Conservation (phyloP, 1,284 basidiomycete genomes). For the Cutaneotrichosporon daszewskae region DNA sequence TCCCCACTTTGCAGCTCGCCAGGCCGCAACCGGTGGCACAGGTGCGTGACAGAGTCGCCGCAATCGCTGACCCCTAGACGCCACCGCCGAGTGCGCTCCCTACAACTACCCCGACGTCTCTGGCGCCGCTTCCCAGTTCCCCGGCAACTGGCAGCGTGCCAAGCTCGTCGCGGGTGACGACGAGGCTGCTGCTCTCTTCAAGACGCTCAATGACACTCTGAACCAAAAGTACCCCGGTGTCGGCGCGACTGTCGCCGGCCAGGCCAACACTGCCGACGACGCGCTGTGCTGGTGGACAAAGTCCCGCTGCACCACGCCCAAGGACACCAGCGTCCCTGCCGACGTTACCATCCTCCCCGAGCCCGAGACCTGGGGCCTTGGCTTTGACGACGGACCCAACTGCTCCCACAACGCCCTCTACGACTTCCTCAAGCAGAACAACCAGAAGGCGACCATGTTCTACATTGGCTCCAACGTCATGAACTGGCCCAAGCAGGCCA, state of each 20-base stretch:
- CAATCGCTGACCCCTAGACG: conserved; percentile 6
- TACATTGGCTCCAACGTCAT: conserved; percentile 53
- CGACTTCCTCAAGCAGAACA: conserved; percentile 49
- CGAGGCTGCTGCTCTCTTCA: conserved; percentile 39
- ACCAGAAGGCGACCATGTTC: conserved; percentile 53
- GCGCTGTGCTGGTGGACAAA: conserved; percentile 45
- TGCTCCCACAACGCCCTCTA: conserved; percentile 54
- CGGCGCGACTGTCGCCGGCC: conserved; percentile 2
- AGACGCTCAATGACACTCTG: conserved; percentile 28
- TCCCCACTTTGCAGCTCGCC: conserved; percentile 1
- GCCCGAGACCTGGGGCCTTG: conserved; percentile 53
- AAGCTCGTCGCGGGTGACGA: conserved; percentile 47
- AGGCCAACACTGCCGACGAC: not conserved
- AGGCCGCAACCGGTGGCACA: too few species aligned
- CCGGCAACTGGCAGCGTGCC: conserved; percentile 42
- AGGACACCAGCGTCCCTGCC: conserved; percentile 25
- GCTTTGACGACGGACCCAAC: conserved; percentile 53
- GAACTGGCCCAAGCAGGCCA: conserved; percentile 54
- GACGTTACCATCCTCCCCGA: conserved; percentile 49
- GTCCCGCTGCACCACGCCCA: conserved; percentile 39
- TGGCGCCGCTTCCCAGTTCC: conserved; percentile 31
- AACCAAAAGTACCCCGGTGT: conserved; percentile 3
- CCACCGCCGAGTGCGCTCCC: conserved; percentile 23
- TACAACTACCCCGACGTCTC: conserved; percentile 39
- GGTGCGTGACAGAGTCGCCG: too few species aligned